Conservation (phyloP, 768 basidiomycete genomes). For the Auricularia heimuer region DNA sequence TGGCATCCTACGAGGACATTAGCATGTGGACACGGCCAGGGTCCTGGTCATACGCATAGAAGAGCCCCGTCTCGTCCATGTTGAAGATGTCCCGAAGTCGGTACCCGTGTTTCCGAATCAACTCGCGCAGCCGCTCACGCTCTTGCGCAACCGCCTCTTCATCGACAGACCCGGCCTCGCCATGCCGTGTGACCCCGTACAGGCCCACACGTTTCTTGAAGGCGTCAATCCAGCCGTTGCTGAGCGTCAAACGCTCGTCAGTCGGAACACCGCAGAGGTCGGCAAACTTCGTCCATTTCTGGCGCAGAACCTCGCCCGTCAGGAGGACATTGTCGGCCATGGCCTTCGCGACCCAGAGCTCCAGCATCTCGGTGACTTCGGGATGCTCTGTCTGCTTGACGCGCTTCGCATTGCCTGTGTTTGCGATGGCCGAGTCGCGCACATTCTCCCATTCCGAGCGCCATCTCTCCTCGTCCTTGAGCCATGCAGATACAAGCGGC, state of each 20-base stretch:
- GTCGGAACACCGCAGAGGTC: constrained; percentile 21
- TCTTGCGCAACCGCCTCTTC: neutral
- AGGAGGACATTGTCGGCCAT: constrained; percentile 23
- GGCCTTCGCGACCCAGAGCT: constrained; percentile 28
- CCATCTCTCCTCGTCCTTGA: constrained; percentile 22
- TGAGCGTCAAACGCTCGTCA: constrained; percentile 25
- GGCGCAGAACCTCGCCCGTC: constrained; percentile 25
- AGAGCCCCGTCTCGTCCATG: constrained; percentile 5
- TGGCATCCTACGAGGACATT: too few relatives aligned
- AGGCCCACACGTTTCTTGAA: neutral
- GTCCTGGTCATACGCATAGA: too few relatives aligned
- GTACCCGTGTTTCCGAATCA: neutral
- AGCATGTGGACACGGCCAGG: too few relatives aligned
- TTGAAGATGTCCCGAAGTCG: neutral
- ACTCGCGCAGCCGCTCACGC: neutral
- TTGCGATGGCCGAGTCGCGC: too few relatives aligned
- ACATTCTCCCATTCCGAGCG: neutral
- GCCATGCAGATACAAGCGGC: constrained; percentile 23
- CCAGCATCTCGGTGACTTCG: constrained; percentile 26
- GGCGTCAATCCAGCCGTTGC: constrained; percentile 22
- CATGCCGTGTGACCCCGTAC: neutral
- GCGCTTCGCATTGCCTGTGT: constrained; percentile 10
- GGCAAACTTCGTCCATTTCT: constrained; percentile 29
- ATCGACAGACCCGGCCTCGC: neutral
- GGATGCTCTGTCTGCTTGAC: constrained; percentile 22